Percentiles rank a stretch among this genome's conserved stretches.
These are phyloP conservation scores for Irpex rosettiformis DNA, from an alignment of 1,284 basidiomycete genomes.

Conservation along the genomic window DNA sequence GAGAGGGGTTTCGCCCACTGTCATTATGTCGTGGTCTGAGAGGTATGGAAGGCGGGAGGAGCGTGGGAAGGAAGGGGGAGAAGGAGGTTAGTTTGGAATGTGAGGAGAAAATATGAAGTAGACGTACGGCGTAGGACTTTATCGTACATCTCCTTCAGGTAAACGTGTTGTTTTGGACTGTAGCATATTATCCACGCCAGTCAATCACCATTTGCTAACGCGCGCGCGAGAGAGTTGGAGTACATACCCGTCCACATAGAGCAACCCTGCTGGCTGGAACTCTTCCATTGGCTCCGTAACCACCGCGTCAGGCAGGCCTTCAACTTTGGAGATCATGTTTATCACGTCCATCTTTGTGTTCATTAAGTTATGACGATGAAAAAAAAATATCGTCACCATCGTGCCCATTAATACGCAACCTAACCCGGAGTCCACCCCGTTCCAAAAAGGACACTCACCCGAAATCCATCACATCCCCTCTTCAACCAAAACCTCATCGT, in stretches of 20 bases:
- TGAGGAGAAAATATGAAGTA: not conserved
- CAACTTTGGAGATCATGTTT: constrained; percentile 62
- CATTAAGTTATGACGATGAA: too few species aligned
- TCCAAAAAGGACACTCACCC: constrained; percentile 39
- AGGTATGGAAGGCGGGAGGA: not conserved
- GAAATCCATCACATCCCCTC: constrained; percentile 73
- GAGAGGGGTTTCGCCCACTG: constrained; percentile 19
- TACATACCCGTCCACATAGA: constrained; percentile 59
- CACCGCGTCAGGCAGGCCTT: constrained; percentile 64
- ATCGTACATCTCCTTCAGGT: constrained; percentile 61
- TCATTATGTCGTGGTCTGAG: constrained; percentile 32
- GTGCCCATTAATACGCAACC: too few species aligned
- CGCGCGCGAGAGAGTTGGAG: not conserved
- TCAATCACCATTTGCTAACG: not conserved
- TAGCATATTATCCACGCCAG: not conserved
- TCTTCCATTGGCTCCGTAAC: constrained; percentile 46
- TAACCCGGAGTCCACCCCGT: too few species aligned
- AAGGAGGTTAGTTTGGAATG: too few species aligned
- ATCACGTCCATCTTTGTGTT: constrained; percentile 62
- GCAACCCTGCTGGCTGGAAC: constrained; percentile 54
- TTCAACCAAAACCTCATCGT: constrained; percentile 75
- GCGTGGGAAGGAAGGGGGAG: constrained; percentile 11
- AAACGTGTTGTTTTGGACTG: constrained; percentile 66
- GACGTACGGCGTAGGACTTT: constrained; percentile 51
- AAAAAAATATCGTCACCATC: too few species aligned